phyloP scores from a whole-genome alignment of 2,329 filamentous ascomycete species.

The Geosmithia morbida region DNA sequence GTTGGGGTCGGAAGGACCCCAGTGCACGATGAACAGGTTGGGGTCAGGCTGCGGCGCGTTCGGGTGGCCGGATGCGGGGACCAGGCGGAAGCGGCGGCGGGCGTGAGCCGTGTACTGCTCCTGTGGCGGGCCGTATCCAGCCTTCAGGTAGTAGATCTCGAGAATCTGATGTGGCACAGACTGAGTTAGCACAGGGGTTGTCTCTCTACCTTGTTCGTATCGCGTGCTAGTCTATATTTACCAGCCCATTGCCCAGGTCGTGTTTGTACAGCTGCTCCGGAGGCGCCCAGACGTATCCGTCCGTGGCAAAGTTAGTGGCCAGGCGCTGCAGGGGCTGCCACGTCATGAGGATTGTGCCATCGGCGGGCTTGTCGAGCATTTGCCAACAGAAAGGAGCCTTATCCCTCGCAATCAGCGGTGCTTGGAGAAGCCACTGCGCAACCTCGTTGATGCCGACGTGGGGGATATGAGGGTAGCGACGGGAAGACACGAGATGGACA shows the following conservation, averaged over 20 bases:
- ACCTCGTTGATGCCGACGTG: constrained; percentile 62
- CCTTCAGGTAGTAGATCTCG: constrained; percentile 76
- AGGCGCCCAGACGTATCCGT: constrained; percentile 86
- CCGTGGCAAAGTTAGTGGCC: constrained; percentile 65
- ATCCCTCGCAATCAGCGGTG: constrained; percentile 74
- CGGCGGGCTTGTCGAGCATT: constrained; percentile 68
- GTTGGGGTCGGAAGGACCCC: constrained; percentile 60
- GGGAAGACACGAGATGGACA: constrained; percentile 77
- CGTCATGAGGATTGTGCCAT: constrained; percentile 70
- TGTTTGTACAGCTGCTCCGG: constrained; percentile 65
- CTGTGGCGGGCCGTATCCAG: constrained; percentile 62
- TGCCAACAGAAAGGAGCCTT: constrained; percentile 85
- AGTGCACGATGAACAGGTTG: constrained; percentile 83
- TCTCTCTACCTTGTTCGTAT: too few relatives aligned
- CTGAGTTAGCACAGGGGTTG: too few relatives aligned
- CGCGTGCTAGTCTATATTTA: constrained; percentile 15
- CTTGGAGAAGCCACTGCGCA: constrained; percentile 69
- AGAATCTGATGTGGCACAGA: constrained; percentile 43
- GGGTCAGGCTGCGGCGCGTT: constrained; percentile 61
- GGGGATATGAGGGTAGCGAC: constrained; percentile 62
- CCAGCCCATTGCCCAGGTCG: constrained; percentile 48
- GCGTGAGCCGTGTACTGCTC: constrained; percentile 66
- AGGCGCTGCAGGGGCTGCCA: constrained; percentile 73
- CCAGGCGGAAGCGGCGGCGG: constrained; percentile 73
- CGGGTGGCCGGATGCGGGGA: constrained; percentile 55